phyloP scores from a whole-genome alignment of 2,329 filamentous ascomycete genomes.

The Penicillium capsulatum region DNA sequence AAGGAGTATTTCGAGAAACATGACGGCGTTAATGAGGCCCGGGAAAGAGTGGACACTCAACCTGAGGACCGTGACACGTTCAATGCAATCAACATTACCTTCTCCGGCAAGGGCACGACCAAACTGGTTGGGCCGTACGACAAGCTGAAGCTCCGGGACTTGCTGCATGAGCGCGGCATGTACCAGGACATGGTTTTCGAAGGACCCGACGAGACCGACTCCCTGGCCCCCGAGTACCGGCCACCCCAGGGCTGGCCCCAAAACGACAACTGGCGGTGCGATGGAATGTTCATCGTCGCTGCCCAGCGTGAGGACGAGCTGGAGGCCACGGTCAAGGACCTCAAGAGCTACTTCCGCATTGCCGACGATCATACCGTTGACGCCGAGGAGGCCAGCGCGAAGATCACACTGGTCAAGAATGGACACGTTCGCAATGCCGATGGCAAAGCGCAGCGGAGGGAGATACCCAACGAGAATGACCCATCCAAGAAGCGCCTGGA shows the following conservation, averaged over 20 bases:
- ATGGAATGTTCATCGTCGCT: constrained; percentile 17
- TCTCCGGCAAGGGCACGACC: neutral
- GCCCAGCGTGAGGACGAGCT: constrained; percentile 11
- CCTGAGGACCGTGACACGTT: neutral
- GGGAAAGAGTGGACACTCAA: neutral
- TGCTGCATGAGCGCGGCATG: constrained; percentile 13
- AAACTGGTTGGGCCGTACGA: neutral
- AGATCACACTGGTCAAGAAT: constrained; percentile 1
- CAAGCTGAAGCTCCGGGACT: constrained; percentile 2
- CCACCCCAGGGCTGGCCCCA: constrained; percentile 7
- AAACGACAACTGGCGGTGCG: constrained; percentile 11
- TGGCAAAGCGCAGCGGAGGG: constrained; percentile 2
- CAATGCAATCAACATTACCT: constrained; percentile 5
- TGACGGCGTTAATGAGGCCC: constrained; percentile 1
- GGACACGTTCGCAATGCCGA: constrained; percentile 6
- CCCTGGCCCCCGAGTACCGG: constrained; percentile 13
- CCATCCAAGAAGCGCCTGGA: constrained; percentile 3
- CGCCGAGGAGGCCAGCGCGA: constrained; percentile 4
- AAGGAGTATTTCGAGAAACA: constrained; percentile 4
- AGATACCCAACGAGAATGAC: neutral
- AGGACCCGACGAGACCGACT: constrained; percentile 11
- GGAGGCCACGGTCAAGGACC: constrained; percentile 5
- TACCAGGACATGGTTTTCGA: constrained; percentile 17
- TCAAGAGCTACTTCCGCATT: constrained; percentile 12
- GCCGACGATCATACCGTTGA: constrained; percentile 5